These are phyloP conservation scores for Corylus heterophylla DNA, from an alignment of 306 rosid genomes.

Conservation along the genomic window DNA sequence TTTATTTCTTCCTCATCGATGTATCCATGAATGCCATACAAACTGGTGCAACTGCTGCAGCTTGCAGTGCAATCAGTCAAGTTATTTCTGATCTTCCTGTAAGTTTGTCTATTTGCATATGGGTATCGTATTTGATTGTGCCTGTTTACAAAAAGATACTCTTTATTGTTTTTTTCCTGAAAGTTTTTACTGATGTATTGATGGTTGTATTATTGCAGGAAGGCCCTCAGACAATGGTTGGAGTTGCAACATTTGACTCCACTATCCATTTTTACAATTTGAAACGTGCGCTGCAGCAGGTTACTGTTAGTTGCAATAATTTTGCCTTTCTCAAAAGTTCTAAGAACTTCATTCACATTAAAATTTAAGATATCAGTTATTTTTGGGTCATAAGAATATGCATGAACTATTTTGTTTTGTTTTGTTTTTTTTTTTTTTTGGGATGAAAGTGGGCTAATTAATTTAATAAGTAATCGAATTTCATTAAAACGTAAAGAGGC, in stretches of 20 bases:
- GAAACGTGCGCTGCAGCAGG: slow-evolving; percentile 97
- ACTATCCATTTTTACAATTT: slow-evolving; percentile 93
- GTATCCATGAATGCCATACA: slow-evolving; percentile 96
- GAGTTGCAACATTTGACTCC: slow-evolving; percentile 93
- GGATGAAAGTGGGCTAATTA: background rate
- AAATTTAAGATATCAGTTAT: background rate
- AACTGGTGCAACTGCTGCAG: slow-evolving; percentile 99
- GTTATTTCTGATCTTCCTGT: slow-evolving; percentile 92
- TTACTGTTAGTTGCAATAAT: slow-evolving; percentile 21
- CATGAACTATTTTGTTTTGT: background rate
- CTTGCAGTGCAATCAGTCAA: slow-evolving; percentile 96
- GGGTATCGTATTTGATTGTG: slow-evolving; percentile 1
- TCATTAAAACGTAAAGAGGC: no score
- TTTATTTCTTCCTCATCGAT: slow-evolving; percentile 90
- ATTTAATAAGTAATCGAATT: no score
- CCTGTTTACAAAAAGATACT: background rate
- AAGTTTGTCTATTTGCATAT: slow-evolving; percentile 46
- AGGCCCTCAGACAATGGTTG: slow-evolving; percentile 87
- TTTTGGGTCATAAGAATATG: background rate
- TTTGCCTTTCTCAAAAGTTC: background rate
- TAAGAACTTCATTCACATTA: background rate
- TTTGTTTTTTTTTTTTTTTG: background rate
- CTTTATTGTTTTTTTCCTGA: background rate
- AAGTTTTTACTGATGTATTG: slow-evolving; percentile 11
- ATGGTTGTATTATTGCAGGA: slow-evolving; percentile 56